Evolutionary conservation across 2,329 filamentous ascomycete species (phyloP), one percentile per base, ranked within the genome.

Genomic region (Botrytis pseudocinerea): DNA sequence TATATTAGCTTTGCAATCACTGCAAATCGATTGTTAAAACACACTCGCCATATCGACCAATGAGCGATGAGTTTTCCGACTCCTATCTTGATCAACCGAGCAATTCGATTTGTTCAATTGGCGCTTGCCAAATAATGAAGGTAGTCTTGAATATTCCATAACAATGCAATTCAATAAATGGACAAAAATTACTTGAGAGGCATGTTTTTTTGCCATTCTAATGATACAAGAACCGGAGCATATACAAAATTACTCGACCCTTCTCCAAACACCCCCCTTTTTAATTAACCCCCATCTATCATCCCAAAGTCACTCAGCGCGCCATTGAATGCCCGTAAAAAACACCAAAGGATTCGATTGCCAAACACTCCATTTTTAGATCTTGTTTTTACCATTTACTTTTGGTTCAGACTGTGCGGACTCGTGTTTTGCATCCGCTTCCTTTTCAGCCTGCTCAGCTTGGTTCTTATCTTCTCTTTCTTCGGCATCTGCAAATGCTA

Each of bases 401-500:
- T 42, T 38, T 57, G 48, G 35, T 42, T 51, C 63, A 22, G 42
- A 22, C 28, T 65, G 42, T 65, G 62, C 44, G 8, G 62, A 14
- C 16, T 70, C 57, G 9, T 73, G 73, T 32, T 40, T 73, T 9
- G 69, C 75, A 32, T 60, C 70, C 42, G 38, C 61, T 32, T 74
- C 65, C 35, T 73, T 76, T 68, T 76, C 61, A 28, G 40, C 57
- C 44, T 76, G 70, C 40, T 62, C 72, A 57, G 72, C 61, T 51
- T 72, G 54, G 42, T 73, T 73, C 69, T 75, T 75, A 28, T 63
- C 69, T 69, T 76, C 68, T 28, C 35, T 74, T n/a, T 64, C 71
- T 42, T 68, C 70, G 2, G 69, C 69, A 51, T 76, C 72, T 57
- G 76, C 73, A 28, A 57, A 74, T 38, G 76, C 73, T 14, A 77